Evolutionary conservation across 257 asterid species (phyloP).

Genomic region (Plantago major): DNA sequence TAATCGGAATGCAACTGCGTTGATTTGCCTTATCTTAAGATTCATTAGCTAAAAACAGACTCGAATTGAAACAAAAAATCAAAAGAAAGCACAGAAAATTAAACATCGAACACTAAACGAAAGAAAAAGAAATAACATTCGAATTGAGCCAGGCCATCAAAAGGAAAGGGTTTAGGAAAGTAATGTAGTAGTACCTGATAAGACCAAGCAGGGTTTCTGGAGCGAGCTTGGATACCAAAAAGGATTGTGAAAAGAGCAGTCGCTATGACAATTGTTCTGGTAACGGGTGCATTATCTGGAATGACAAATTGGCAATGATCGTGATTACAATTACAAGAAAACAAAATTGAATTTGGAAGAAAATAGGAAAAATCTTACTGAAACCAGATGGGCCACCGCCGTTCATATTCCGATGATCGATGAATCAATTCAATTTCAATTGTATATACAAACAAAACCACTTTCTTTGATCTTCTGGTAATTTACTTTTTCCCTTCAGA

Average conservation of each 20-base stretch:
- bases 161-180: not conserved
- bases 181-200: constrained; percentile 80
- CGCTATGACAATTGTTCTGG: constrained; percentile 66
- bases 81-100: not conserved
- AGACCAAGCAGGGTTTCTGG: constrained; percentile 66
- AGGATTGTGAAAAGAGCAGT: constrained; percentile 79
- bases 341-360: not conserved
- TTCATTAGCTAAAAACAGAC: too few species aligned
- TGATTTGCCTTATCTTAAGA: too few species aligned
- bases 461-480: not conserved
- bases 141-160: not conserved
- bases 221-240: constrained; percentile 86
- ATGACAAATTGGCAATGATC: not conserved
- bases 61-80: too few species aligned
- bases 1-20: too few species aligned
- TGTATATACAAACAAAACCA: not conserved
- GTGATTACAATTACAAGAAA: not conserved
- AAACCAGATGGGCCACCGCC: constrained; percentile 99
- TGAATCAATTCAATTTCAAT: constrained; percentile 22
- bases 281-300: constrained; percentile 86
- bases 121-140: not conserved
- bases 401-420: constrained; percentile 59
- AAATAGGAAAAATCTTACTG: constrained; percentile 56
- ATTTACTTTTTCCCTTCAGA: not conserved
- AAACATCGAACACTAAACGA: too few species aligned